These are phyloP conservation scores for Kandelia obovata DNA, from an alignment of 345 rosid species.

Conservation along the genomic window DNA sequence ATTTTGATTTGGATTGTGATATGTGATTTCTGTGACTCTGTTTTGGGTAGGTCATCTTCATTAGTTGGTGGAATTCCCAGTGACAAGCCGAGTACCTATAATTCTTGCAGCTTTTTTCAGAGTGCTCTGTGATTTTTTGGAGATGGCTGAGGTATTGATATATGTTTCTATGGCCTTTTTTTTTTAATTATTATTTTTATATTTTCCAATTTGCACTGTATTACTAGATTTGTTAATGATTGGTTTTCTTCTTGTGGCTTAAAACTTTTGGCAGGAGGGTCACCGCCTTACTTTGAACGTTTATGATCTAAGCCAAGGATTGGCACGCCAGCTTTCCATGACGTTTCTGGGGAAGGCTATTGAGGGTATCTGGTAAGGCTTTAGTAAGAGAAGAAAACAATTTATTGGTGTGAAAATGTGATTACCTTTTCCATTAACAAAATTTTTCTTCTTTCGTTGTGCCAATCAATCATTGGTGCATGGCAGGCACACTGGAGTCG, in stretches of 20 bases:
- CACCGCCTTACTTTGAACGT: conserved; percentile 67
- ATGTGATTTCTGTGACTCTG: background rate
- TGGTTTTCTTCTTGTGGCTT: too few relatives aligned
- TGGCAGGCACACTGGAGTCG: conserved; percentile 89
- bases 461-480: background rate
- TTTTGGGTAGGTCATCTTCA: conserved; percentile 12
- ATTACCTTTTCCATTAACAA: background rate
- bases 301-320: conserved; percentile 90
- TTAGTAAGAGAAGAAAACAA: background rate
- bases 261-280: conserved; percentile 57
- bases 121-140: background rate
- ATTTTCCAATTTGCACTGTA: too few relatives aligned
- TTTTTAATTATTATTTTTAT: background rate
- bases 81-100: background rate
- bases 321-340: conserved; percentile 82
- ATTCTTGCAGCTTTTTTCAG: background rate
- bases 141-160: conserved; percentile 61
- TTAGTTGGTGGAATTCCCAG: conserved; percentile 9
- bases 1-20: background rate
- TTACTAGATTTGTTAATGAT: too few relatives aligned
- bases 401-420: background rate
- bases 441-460: background rate
- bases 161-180: background rate
- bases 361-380: conserved; percentile 86
- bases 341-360: conserved; percentile 75